Evolutionary conservation across 2,329 filamentous ascomycete species (phyloP).

Genomic region (Pseudocercospora ulei): DNA sequence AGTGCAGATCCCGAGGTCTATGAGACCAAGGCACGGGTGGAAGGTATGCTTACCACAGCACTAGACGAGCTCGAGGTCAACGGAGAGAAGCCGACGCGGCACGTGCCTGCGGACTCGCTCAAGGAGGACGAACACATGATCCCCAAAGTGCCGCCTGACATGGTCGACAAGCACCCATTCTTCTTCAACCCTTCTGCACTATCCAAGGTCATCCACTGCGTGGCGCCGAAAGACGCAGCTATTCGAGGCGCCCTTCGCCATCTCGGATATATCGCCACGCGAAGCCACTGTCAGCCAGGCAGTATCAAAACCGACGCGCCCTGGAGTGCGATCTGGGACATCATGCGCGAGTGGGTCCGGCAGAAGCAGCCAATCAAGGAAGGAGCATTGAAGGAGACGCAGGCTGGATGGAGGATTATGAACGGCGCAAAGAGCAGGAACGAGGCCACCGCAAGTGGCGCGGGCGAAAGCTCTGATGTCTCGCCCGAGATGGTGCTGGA

Average conservation of each 20-base stretch:
- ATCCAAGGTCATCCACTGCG: constrained; percentile 65
- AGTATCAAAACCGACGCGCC: constrained; percentile 91
- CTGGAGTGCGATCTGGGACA: constrained; percentile 80
- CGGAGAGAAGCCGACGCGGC: constrained; percentile 13
- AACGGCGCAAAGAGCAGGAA: constrained; percentile 31
- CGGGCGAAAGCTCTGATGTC: constrained; percentile 13
- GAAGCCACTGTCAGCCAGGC: constrained; percentile 80
- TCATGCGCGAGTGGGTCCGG: constrained; percentile 84
- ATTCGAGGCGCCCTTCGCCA: constrained; percentile 71
- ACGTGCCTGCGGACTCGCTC: constrained; percentile 8
- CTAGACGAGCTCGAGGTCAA: constrained; percentile 56
- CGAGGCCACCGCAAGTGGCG: constrained; percentile 24
- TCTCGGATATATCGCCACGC: constrained; percentile 70
- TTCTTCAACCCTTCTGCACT: constrained; percentile 70
- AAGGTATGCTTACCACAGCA: constrained; percentile 84
- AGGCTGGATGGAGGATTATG: constrained; percentile 58
- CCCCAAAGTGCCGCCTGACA: constrained; percentile 49
- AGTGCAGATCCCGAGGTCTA: constrained; percentile 60
- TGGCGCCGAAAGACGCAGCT: constrained; percentile 67
- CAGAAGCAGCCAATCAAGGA: constrained; percentile 71
- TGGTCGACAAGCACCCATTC: constrained; percentile 68
- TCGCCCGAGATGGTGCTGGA: constrained; percentile 22
- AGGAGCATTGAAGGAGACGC: constrained; percentile 58
- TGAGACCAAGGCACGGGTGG: constrained; percentile 66
- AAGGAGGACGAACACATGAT: constrained; percentile 25